Base-by-base conservation (phyloP, 805 yeast species). In the Kluyveromyces dobzhanskii region DNA sequence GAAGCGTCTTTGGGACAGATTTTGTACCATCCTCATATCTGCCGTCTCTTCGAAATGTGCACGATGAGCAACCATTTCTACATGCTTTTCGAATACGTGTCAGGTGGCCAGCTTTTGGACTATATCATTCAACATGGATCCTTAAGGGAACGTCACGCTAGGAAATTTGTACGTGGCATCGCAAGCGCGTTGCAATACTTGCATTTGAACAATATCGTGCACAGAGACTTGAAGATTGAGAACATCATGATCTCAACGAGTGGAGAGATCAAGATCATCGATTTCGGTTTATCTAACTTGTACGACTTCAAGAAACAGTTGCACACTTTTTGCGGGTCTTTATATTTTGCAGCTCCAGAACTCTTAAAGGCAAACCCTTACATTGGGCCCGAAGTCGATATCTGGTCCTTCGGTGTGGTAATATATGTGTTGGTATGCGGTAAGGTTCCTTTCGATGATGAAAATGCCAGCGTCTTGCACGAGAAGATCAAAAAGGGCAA, bases 281-380 rank as follows among this genome's bases (percentile, higher is more conserved):
- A 92, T 65, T 92, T 92, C 62, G 99, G 99, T 8, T 71, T 92
- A 30, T 85, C 96, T 10, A 92, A 92, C 63, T 65, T 92, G 58
- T 92, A 75, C 58, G 77, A 86, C 33, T 75, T 78, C 14, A 73
- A 74, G 43, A 69, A 78, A 31, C 66, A 86, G 40, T 75, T 92
- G 55, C 85, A 84, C 55, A 92, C 99, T 1, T 92, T 85, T 57
- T 92, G 99, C 69, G 99, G 99, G 3, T 87, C 97, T 1, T 69
- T 92, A 37, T 92, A 92, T 59, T 92, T 92, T 73, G 99, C 98
- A 1, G 98, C 99, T 0, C 99, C 99, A 0, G 99, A 92, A 61
- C 70, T 92, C 49, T 68, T 92, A 39, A 83, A 85, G 43, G 98
- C 97, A 1, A 78, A 78, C 48, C 97, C 96, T 1, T 92, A 92